Conservation (phyloP, 352 stramenopile species). For the Saprolegnia diclina region DNA sequence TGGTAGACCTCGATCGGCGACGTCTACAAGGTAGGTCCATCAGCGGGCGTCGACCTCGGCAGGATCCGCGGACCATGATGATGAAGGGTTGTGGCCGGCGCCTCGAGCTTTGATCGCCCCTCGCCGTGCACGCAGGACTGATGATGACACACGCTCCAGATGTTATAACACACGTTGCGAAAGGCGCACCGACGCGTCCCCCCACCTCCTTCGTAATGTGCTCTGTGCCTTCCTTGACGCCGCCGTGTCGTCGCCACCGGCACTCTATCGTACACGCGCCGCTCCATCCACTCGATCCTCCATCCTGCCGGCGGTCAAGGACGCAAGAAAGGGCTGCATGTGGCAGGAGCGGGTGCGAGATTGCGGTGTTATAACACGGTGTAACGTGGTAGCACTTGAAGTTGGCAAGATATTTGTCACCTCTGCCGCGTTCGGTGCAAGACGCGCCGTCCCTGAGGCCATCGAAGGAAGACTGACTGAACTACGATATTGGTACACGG, state of each 20-base stretch:
- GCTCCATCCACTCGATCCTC: too few species aligned
- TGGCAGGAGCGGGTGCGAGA: not conserved
- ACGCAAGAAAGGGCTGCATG: not conserved
- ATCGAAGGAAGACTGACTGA: not conserved
- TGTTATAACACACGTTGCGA: not conserved
- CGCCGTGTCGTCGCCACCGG: too few species aligned
- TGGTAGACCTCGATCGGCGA: slow-evolving; percentile 47
- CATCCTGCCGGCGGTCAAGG: not conserved
- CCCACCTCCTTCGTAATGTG: too few species aligned
- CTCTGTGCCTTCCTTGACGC: too few species aligned
- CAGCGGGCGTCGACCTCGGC: not conserved
- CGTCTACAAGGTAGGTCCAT: not conserved
- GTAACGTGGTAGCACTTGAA: not conserved
- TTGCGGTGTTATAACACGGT: not conserved
- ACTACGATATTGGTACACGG: slow-evolving; percentile 12
- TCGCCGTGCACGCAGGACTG: not conserved
- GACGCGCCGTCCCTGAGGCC: not conserved
- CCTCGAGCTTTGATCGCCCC: slow-evolving; percentile 7
- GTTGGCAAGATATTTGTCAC: not conserved
- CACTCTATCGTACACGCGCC: too few species aligned
- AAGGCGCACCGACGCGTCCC: too few species aligned
- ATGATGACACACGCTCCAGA: not conserved
- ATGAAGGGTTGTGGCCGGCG: not conserved
- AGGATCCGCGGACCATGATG: not conserved
- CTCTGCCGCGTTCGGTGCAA: not conserved